These are phyloP conservation scores for Blastobotrys proliferans DNA, from an alignment of 1,139 yeast genomes.

Conservation along the genomic window DNA sequence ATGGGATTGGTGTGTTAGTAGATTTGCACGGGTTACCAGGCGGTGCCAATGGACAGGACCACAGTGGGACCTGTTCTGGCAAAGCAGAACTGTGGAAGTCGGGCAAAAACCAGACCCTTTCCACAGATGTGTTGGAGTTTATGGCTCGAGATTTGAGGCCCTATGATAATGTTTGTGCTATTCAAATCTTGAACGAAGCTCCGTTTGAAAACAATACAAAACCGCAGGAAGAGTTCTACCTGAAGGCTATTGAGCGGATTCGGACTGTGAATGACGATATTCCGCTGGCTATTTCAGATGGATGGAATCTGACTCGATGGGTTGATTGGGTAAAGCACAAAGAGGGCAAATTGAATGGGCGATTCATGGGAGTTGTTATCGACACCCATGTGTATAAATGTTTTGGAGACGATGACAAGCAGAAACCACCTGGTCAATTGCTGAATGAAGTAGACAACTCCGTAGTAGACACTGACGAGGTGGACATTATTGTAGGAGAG, in stretches of 20 bases:
- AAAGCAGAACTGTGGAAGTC: constrained; percentile 63
- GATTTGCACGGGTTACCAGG: constrained; percentile 91
- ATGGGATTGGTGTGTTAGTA: constrained; percentile 67
- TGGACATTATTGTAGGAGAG: constrained; percentile 80
- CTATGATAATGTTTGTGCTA: constrained; percentile 68
- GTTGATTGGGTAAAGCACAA: constrained; percentile 57
- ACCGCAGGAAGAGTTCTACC: constrained; percentile 56
- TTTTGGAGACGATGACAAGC: constrained; percentile 70
- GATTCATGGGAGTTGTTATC: constrained; percentile 56
- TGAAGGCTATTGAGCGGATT: constrained; percentile 61
- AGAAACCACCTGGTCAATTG: constrained; percentile 60
- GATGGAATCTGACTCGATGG: constrained; percentile 90
- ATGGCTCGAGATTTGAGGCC: constrained; percentile 56
- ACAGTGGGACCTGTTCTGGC: constrained; percentile 66
- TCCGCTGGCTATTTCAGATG: constrained; percentile 84
- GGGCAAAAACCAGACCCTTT: constrained; percentile 41
- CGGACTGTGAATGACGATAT: constrained; percentile 51
- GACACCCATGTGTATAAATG: constrained; percentile 88
- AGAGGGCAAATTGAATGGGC: constrained; percentile 26
- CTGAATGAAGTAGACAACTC: constrained; percentile 53
- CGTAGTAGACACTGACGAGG: constrained; percentile 30
- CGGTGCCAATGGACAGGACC: constrained; percentile 84
- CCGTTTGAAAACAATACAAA: constrained; percentile 51
- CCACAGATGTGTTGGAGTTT: constrained; percentile 52
- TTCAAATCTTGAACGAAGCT: constrained; percentile 85